These are phyloP conservation scores for Cinnamomum micranthum DNA, from an alignment of 164 flowering plant species.

Conservation along the genomic window DNA sequence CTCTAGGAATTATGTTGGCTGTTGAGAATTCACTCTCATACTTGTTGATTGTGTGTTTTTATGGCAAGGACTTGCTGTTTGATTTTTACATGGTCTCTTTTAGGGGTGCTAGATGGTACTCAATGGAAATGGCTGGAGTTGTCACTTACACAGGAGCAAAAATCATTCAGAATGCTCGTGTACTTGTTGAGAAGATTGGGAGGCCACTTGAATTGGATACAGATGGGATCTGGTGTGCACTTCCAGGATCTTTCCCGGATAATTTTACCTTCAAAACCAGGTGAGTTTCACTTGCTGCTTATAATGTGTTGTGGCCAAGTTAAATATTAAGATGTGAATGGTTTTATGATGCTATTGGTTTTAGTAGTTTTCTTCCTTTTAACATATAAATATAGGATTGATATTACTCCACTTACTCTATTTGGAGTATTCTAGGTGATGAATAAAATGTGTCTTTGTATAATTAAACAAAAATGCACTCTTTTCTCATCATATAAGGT, in stretches of 20 bases:
- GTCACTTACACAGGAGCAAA: slow-evolving; percentile 99
- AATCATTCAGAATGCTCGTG: slow-evolving; percentile 97
- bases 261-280: slow-evolving; percentile 87
- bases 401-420: neutral
- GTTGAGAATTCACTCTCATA: neutral
- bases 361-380: neutral
- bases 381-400: neutral
- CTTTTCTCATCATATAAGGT: neutral
- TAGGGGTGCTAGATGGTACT: slow-evolving; percentile 99
- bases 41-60: slow-evolving; percentile 9
- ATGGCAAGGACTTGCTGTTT: slow-evolving; percentile 4
- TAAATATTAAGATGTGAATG: too few species aligned
- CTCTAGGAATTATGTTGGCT: neutral
- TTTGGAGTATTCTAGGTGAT: neutral
- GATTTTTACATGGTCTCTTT: slow-evolving; percentile 10
- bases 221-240: slow-evolving; percentile 98
- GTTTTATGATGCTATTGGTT: neutral
- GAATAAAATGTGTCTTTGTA: neutral
- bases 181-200: slow-evolving; percentile 90
- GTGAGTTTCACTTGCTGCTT: slow-evolving; percentile 34
- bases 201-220: slow-evolving; percentile 97
- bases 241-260: slow-evolving; percentile 99
- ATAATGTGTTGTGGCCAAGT: neutral
- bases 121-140: slow-evolving; percentile 99
- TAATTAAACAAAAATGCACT: neutral